phyloP scores from a whole-genome alignment of 116 monocot genomes.

The Phalaenopsis hybrid region DNA sequence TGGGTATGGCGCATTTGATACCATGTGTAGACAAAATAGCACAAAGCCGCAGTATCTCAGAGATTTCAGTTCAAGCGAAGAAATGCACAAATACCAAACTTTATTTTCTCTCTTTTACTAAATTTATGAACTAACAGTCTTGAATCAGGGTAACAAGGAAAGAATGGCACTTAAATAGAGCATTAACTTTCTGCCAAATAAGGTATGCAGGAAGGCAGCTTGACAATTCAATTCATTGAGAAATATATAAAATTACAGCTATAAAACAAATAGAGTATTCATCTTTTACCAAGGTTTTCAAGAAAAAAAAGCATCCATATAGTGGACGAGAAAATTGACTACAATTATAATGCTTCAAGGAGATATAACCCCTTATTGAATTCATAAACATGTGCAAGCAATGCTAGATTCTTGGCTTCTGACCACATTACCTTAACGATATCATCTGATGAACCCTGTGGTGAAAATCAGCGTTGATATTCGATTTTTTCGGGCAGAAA shows the following conservation, averaged over 20 bases:
- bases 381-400: not conserved
- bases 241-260: not conserved
- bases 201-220: not conserved
- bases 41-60: not conserved
- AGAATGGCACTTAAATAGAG: too few species aligned
- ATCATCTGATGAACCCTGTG: constrained; percentile 44
- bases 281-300: not conserved
- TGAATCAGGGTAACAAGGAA: not conserved
- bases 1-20: not conserved
- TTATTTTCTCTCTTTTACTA: not conserved
- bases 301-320: not conserved
- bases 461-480: constrained; percentile 53
- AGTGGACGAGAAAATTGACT: not conserved
- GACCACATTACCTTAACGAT: constrained; percentile 25
- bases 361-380: not conserved
- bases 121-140: not conserved
- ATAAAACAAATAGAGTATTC: not conserved
- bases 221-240: not conserved
- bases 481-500: constrained; percentile 30
- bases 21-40: not conserved
- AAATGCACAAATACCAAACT: not conserved
- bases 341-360: not conserved
- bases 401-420: not conserved
- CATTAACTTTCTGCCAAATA: too few species aligned
- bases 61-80: not conserved